Conservation (phyloP, 495 filamentous ascomycete genomes). For the Rhizodiscina lignyota region DNA sequence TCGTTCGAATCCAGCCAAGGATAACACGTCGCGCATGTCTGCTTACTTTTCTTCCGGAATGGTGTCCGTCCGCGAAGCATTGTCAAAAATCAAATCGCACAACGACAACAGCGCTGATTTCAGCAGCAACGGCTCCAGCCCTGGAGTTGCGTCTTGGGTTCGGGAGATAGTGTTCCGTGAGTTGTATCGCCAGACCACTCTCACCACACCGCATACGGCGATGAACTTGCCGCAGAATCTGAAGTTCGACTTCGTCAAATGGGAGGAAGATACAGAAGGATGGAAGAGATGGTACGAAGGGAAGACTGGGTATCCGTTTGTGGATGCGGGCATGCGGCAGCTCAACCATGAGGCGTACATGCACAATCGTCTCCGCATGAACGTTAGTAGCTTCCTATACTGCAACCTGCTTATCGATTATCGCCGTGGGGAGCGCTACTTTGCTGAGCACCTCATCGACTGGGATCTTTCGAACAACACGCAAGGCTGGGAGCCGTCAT, state of each 20-base stretch:
- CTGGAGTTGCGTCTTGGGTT: too few species aligned
- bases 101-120: too few species aligned
- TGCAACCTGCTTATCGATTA: conserved; percentile 29
- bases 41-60: conserved; percentile 29
- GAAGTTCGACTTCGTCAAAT: conserved; percentile 28
- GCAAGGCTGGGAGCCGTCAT: conserved; percentile 28
- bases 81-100: too few species aligned
- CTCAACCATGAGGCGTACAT: conserved; percentile 27
- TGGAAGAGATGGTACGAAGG: conserved; percentile 29
- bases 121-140: conserved; percentile 14
- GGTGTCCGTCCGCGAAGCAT: too few species aligned
- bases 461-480: conserved; percentile 31
- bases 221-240: conserved; percentile 31
- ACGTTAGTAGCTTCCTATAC: conserved; percentile 21
- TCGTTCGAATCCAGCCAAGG: conserved; percentile 21
- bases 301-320: conserved; percentile 24
- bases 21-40: conserved; percentile 22
- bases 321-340: conserved; percentile 30
- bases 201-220: conserved; percentile 23
- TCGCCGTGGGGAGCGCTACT: conserved; percentile 26
- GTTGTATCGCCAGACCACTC: conserved; percentile 25
- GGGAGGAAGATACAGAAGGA: conserved; percentile 29
- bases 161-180: conserved; percentile 31
- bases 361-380: conserved; percentile 32
- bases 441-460: conserved; percentile 27